These are phyloP conservation scores for Acacia melanoxylon DNA, from an alignment of 306 rosid genomes.

Conservation along the genomic window DNA sequence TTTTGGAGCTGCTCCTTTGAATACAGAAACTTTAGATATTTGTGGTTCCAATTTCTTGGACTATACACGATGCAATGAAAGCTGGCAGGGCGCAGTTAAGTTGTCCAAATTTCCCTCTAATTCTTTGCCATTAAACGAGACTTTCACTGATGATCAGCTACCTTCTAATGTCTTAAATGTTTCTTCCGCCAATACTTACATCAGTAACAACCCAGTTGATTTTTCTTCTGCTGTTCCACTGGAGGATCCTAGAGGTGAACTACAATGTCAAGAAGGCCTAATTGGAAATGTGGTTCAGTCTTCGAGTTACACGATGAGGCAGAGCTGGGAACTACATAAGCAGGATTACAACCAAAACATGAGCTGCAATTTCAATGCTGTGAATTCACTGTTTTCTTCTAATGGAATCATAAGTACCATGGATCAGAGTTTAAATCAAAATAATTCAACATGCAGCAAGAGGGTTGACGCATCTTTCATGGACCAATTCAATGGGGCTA, in stretches of 20 bases:
- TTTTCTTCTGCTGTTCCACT: conserved; percentile 51
- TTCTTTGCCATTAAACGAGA: conserved; percentile 48
- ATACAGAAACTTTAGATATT: conserved; percentile 45
- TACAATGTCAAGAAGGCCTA: conserved; percentile 50
- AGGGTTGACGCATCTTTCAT: conserved; percentile 35
- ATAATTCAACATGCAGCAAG: conserved; percentile 33
- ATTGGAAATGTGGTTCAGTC: conserved; percentile 50
- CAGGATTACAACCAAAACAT: conserved; percentile 32
- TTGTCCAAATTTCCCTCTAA: conserved; percentile 51
- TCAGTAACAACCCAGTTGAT: conserved; percentile 40
- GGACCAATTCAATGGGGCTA: conserved; percentile 38
- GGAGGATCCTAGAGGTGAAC: conserved; percentile 42
- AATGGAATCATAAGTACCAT: conserved; percentile 25
- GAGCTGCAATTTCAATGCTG: conserved; percentile 35
- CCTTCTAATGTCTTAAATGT: conserved; percentile 43
- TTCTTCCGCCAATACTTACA: conserved; percentile 37
- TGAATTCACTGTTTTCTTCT: conserved; percentile 37
- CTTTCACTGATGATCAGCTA: conserved; percentile 44
- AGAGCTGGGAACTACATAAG: conserved; percentile 46
- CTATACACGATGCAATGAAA: conserved; percentile 47
- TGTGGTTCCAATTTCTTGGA: conserved; percentile 57
- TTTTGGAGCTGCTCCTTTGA: conserved; percentile 38
- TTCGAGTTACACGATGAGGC: conserved; percentile 31
- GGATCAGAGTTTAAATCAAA: conserved; percentile 48
- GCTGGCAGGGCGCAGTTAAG: conserved; percentile 59